phyloP scores from a whole-genome alignment of 2,329 filamentous ascomycete species.

The Colletotrichum orbiculare region DNA sequence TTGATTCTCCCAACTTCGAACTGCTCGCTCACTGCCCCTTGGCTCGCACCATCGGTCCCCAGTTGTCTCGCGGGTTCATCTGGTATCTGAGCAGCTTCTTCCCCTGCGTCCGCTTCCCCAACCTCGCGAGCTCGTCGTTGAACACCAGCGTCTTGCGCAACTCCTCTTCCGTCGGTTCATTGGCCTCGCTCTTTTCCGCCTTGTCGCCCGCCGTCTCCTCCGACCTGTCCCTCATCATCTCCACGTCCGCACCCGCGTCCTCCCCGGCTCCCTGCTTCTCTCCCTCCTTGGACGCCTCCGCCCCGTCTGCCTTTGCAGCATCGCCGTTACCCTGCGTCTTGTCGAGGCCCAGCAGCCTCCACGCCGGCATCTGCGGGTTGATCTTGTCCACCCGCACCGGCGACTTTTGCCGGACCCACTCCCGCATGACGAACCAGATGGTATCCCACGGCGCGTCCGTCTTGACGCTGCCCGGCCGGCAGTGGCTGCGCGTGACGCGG shows the following conservation, averaged over 20 bases:
- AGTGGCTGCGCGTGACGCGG: constrained; percentile 85
- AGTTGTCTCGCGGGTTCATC: constrained; percentile 89
- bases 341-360: constrained; percentile 69
- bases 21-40: constrained; percentile 69
- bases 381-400: constrained; percentile 81
- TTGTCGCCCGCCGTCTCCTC: constrained; percentile 38
- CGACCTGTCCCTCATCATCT: constrained; percentile 44
- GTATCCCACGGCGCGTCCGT: constrained; percentile 92
- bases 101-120: constrained; percentile 76
- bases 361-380: constrained; percentile 76
- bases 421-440: constrained; percentile 92
- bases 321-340: constrained; percentile 46
- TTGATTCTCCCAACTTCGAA: background rate
- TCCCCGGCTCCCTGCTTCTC: constrained; percentile 33
- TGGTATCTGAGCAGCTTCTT: constrained; percentile 88
- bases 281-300: background rate
- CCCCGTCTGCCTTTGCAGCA: background rate
- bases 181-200: constrained; percentile 46
- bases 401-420: constrained; percentile 85
- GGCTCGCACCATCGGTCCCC: constrained; percentile 83
- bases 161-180: constrained; percentile 43
- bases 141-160: constrained; percentile 74
- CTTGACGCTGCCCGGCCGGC: constrained; percentile 89
- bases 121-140: constrained; percentile 78
- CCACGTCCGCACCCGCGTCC: constrained; percentile 44